phyloP scores from a whole-genome alignment of 1,284 basidiomycete genomes.

The Austroboletus niveus region DNA sequence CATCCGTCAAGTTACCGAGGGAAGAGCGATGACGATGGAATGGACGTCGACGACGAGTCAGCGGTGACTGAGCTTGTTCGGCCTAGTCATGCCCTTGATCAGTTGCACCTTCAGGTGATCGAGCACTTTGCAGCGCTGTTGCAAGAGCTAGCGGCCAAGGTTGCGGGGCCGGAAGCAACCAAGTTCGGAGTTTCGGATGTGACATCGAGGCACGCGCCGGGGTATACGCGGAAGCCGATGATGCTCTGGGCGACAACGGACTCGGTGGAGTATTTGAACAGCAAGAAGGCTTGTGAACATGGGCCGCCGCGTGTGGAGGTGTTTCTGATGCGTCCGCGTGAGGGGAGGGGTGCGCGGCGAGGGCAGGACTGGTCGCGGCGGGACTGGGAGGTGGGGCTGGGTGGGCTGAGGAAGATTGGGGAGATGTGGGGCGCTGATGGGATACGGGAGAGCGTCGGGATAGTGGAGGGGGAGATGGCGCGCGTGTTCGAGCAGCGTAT shows the following conservation, averaged over 20 bases:
- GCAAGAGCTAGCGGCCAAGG: conserved; percentile 51
- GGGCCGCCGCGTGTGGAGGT: conserved; percentile 46
- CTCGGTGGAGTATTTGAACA: conserved; percentile 54
- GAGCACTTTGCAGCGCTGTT: conserved; percentile 65
- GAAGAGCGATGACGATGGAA: conserved; percentile 44
- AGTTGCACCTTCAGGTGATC: conserved; percentile 65
- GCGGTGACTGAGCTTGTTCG: conserved; percentile 21
- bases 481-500: conserved; percentile 48
- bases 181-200: conserved; percentile 27
- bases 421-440: conserved; percentile 49
- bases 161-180: conserved; percentile 47
- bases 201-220: conserved; percentile 57
- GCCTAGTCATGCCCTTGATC: conserved; percentile 59
- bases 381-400: conserved; percentile 59
- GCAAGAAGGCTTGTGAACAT: conserved; percentile 30
- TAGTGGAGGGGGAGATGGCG: conserved; percentile 47
- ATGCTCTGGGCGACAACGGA: conserved; percentile 53
- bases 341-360: conserved; percentile 46
- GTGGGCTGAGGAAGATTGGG: conserved; percentile 47
- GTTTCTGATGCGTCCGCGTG: conserved; percentile 52
- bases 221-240: conserved; percentile 40
- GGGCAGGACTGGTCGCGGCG: conserved; percentile 69
- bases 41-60: conserved; percentile 61
- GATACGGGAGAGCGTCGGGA: conserved; percentile 47
- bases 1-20: conserved; percentile 37